phyloP scores from a whole-genome alignment of 352 stramenopile species.

The Aphanomyces stellatus region DNA sequence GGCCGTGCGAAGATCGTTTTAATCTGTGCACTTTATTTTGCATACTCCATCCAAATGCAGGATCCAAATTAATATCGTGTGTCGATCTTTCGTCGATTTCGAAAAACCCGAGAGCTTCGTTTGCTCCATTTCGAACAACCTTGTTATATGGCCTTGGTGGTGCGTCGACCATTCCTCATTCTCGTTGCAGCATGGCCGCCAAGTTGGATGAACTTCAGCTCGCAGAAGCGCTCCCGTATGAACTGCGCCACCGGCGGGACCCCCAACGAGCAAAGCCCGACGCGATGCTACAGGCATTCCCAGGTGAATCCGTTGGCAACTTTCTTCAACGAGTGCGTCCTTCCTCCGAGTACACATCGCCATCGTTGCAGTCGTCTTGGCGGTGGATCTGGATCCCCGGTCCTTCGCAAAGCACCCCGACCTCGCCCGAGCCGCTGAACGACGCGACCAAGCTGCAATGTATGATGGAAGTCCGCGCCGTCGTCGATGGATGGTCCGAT shows the following conservation, averaged over 20 bases:
- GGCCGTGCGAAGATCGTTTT: no score
- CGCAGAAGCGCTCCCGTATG: neutral
- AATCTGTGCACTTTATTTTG: no score
- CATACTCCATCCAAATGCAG: no score
- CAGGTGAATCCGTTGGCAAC: neutral
- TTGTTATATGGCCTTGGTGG: neutral
- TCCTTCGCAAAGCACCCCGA: neutral
- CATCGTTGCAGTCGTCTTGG: neutral
- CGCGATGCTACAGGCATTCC: neutral
- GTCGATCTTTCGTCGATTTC: neutral
- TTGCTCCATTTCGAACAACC: slow-evolving; percentile 18
- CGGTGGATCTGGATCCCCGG: slow-evolving; percentile 5
- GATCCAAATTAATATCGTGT: no score
- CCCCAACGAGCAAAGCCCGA: no score
- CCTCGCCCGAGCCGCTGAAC: no score
- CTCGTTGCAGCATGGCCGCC: neutral
- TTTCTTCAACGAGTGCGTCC: slow-evolving; percentile 6
- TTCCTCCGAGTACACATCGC: neutral
- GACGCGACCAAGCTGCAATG: neutral
- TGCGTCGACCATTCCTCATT: neutral
- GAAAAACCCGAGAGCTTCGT: slow-evolving; percentile 56
- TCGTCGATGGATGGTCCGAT: slow-evolving; percentile 2
- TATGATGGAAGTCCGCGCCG: neutral
- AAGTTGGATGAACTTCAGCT: slow-evolving; percentile 7
- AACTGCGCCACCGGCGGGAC: neutral